A percentile compares a stretch with the other conserved stretches of the same genome.
phyloP scores from a whole-genome alignment of 257 asterid species.

The Solanum dulcamara region DNA sequence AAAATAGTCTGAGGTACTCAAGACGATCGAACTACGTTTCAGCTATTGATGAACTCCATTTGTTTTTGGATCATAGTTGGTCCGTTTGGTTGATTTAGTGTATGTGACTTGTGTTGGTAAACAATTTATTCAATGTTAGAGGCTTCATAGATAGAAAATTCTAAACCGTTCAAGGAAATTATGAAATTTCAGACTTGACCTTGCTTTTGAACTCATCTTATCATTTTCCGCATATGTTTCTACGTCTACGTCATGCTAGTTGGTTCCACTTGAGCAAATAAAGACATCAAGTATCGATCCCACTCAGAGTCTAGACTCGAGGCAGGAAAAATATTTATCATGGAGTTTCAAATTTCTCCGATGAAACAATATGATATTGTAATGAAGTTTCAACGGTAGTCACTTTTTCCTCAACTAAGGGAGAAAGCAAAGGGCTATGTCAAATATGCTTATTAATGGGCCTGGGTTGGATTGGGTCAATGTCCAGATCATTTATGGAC shows the following conservation, averaged over 20 bases:
- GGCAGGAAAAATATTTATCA: rapidly evolving
- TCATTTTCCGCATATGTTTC: not conserved
- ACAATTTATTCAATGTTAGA: too few species aligned
- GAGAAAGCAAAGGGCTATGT: not conserved
- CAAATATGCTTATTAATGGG: not conserved
- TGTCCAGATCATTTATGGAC: not conserved
- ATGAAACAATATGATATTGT: not conserved
- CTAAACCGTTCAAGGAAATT: too few species aligned
- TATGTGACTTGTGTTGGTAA: too few species aligned
- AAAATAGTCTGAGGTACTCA: too few species aligned
- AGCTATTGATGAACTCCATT: too few species aligned
- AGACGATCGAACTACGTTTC: too few species aligned
- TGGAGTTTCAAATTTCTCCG: not conserved
- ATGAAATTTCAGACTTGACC: too few species aligned
- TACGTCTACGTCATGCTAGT: not conserved
- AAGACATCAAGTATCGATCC: not conserved
- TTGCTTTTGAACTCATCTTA: not conserved
- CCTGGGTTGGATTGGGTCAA: not conserved
- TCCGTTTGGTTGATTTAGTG: too few species aligned
- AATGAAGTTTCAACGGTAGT: not conserved
- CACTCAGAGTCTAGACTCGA: not conserved
- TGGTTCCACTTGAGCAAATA: not conserved
- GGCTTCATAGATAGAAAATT: not conserved
- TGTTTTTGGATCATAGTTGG: too few species aligned
- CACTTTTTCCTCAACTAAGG: not conserved